Conservation (phyloP, 2,329 filamentous ascomycete species). For the Berkeleyomyces basicola region DNA sequence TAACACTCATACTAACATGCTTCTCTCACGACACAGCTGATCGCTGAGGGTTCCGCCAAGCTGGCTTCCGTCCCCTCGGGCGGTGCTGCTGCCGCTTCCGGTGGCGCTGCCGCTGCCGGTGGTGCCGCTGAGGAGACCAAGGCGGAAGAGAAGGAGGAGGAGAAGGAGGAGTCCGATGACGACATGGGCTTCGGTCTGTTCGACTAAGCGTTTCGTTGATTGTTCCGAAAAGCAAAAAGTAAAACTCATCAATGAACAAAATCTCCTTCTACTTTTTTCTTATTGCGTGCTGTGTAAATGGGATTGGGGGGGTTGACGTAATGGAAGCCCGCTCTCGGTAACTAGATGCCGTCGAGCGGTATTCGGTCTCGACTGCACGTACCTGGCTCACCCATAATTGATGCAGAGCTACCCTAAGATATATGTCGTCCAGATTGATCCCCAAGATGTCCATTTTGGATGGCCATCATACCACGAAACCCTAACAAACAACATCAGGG, state of each 20-base stretch:
- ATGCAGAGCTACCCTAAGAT: no score
- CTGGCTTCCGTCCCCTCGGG: conserved; percentile 95
- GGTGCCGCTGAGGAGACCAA: conserved; percentile 45
- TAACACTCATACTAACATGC: conserved; percentile 15
- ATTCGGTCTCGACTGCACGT: no score
- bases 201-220: conserved; percentile 38
- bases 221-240: conserved; percentile 13
- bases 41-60: conserved; percentile 77
- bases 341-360: not conserved
- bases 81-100: conserved; percentile 57
- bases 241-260: conserved; percentile 12
- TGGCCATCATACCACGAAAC: no score
- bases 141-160: conserved; percentile 59
- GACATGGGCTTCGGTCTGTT: conserved; percentile 47
- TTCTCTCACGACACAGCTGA: conserved; percentile 45
- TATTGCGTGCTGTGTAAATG: not conserved
- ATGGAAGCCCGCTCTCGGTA: not conserved
- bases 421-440: no score
- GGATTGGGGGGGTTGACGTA: not conserved
- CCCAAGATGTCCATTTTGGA: no score
- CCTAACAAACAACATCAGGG: no score
- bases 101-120: conserved; percentile 49
- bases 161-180: conserved; percentile 34
- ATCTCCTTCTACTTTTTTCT: not conserved
- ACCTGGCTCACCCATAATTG: no score